Evolutionary conservation across 306 rosid species (phyloP), one percentile per base, ranked within the genome.

Genomic region (Cicer chorassanicum): DNA sequence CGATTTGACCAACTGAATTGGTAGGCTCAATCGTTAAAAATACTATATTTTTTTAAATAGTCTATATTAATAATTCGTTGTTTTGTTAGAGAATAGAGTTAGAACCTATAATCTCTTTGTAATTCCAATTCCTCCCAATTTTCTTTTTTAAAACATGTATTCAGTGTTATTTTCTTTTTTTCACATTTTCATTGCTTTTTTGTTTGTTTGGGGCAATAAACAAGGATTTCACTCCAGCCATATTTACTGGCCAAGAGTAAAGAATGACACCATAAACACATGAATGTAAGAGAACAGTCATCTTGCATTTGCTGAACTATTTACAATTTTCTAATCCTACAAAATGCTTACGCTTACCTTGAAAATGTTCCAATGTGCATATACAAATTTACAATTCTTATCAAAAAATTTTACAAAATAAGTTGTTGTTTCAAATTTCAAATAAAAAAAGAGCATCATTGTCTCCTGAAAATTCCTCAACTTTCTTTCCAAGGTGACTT

Each of bases 401-500:
- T n/a, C 44, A 3, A 46, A 75, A 63, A 51, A 51, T 12, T 51
- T 13, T n/a, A 15, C 16, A 10, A 9, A 75, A 12, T 0, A 51
- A 18, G 56, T 21, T 19, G 16, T 43, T 8, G 16, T 8, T 64
- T 36, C 19, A 60, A 60, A 50, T 64, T 18, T 51, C 54, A 65
- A 76, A 15, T 16, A 43, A 69, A 15, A 42, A 57, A 11, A 34
- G 29, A 29, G 65, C 78, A 62, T 80, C 81, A 7, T 44, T 65
- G 59, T 42, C 65, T 13, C n/a, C 18, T 10, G 68, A 54, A 63
- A 79, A 82, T 12, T 83, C 56, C 71, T 73, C 68, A 48, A 73
- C 68, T 34, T 38, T 83, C 73, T 56, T 79, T 46, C 78, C 83
- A 38, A 88, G 43, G 54, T 73, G 78, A 51, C 60, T 71, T 64